Base-by-base conservation (phyloP, 768 basidiomycete genomes). In the Podaxis pistillaris region DNA sequence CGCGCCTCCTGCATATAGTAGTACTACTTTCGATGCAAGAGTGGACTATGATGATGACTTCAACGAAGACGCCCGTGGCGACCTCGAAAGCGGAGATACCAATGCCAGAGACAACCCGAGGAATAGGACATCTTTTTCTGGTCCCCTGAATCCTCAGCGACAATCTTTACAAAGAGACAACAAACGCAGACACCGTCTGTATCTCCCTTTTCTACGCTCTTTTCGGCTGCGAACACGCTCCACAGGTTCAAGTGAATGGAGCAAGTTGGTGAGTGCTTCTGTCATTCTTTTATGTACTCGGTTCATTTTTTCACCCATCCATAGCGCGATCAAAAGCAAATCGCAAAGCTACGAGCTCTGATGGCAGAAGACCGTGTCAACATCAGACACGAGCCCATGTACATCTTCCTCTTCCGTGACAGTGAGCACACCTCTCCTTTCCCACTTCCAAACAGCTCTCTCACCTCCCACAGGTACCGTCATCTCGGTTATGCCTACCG, bases 401-500 rank as follows among this genome's bases (percentile, higher is more conserved):
- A 81, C 69, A 81, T 89, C 40, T 89, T 90, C 72, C 76, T 90
- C 36, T 77, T 85, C 63, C 78, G 83, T 51, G 84, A 89, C 67
- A 87, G 80, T 77, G n/a, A 56, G 15, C 24, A 62, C n/a, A 65
- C 50, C 53, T 52, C 41, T 12, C n/a, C 61, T 11, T 66, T 38
- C 22, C 22, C 54, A 9, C 33, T 33, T 33, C 19, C 22, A 46
- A 46, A n/a, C 49, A 24, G 12, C 3, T 8, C 11, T 50, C 49
- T 24, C 8, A 50, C 4, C 47, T 3, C 62, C 19, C 60, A 33
- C 56, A 79, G 79, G 86, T 41, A 88, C 86, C 37, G 81, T 88
- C 38, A 84, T 89, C 52, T 85, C 86, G 4, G 79, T 89, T 58
- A 78, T 81, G 56, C 75, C 81, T 22, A 76, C 77, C 26, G 72